Conservation (phyloP, 1,139 yeast species). For the Kurtzmaniella natalensis region DNA sequence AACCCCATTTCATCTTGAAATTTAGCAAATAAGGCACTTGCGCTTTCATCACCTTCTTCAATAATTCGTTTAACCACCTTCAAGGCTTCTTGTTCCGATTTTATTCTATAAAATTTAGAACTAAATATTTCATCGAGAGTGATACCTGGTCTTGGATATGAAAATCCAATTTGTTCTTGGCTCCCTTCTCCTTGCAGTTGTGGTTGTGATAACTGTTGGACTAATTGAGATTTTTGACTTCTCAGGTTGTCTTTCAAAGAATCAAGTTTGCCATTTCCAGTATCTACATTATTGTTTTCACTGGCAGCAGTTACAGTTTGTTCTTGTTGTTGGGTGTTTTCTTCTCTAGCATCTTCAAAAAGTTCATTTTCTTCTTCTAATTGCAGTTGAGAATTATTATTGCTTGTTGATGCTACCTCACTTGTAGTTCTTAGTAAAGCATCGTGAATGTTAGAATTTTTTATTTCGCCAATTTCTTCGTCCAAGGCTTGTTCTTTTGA, state of each 20-base stretch:
- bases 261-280: no score
- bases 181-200: constrained; percentile 3
- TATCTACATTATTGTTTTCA: background rate
- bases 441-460: constrained; percentile 32
- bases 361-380: constrained; percentile 10
- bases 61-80: constrained; percentile 2
- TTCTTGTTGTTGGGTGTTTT: no score
- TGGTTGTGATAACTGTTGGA: constrained; percentile 4
- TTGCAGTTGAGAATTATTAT: constrained; percentile 5
- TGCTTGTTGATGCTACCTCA: constrained; percentile 1
- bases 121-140: constrained; percentile 4
- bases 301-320: background rate
- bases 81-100: constrained; percentile 3
- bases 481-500: constrained; percentile 24
- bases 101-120: constrained; percentile 2
- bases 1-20: constrained; percentile 7
- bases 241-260: no score
- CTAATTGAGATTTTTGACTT: constrained; percentile 3
- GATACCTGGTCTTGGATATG: constrained; percentile 6
- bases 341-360: constrained; percentile 9
- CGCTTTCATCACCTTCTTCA: constrained; percentile 4
- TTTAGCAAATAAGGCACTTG: constrained; percentile 3
- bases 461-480: constrained; percentile 38
- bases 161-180: constrained; percentile 6
- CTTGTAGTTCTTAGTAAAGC: constrained; percentile 13